Base-by-base conservation (phyloP, 768 basidiomycete species). In the Crassisporium funariophilum region DNA sequence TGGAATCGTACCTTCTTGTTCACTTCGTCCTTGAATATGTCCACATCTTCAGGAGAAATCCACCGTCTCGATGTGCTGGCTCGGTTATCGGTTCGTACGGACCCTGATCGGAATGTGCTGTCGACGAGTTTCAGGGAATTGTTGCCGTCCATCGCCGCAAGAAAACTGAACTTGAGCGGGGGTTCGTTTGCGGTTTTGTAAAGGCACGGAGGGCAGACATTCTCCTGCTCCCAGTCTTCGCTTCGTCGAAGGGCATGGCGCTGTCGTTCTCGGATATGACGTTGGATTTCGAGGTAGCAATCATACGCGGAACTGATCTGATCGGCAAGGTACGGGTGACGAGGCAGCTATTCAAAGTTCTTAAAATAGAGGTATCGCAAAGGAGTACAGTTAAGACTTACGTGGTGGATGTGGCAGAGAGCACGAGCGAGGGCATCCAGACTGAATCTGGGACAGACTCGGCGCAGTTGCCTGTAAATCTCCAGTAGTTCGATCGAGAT, bases 101-200 rank as follows among this genome's bases (percentile, higher is more conserved):
- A 29, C 9, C 47, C 37, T 4, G 46, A 20, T 10, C 33, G 31
- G 23, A 44, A 48, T 4, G 38, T 39, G n/a, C 21, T 40, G 27
- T 48, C 46, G 20, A 53, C 35, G 7, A 46, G 47, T 40, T 66
- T 64, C 11, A 63, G 44, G 0, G 62, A 68, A 31, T 68, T 57
- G 31, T 69, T 68, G 0, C 66, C 62, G 49, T 70, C 67, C 40
- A 66, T 54, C 0, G 59, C 45, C 2, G 50, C 44, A 5, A 68
- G 53, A 2, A 54, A 45, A 16, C 41, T 44, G 27, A 54, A 58
- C 15, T 50, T 41, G 7, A 65, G 40, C 0, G 29, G 17, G 0
- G 50, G 43, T 39, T 65, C 54, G 16, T 55, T 46, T 4, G 54
- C 7, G 1, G 56, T 17, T 17, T 51, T 47, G 43, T 65, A 60